Percentiles rank a stretch among this genome's conserved stretches.
Evolutionary conservation across 1,284 basidiomycete genomes (phyloP).

Genomic region (Leccinum fuscescens): DNA sequence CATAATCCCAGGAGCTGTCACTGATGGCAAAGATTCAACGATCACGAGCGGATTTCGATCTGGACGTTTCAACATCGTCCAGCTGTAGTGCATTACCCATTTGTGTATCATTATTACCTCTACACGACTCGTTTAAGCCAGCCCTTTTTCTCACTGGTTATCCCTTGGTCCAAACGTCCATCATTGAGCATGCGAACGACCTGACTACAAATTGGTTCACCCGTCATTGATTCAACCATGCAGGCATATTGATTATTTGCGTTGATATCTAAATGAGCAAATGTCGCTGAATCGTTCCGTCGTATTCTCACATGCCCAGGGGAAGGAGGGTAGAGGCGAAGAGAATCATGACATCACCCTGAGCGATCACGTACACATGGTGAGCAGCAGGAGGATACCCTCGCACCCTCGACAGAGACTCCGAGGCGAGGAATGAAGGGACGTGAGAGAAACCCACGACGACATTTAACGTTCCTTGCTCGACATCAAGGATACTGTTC

Average conservation of each 20-base stretch:
- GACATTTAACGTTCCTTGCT: background rate
- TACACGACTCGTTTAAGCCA: background rate
- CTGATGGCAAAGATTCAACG: slow-evolving; percentile 31
- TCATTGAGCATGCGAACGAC: background rate
- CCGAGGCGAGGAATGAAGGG: background rate
- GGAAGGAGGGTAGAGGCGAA: background rate
- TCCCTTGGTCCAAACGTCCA: background rate
- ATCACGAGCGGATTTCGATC: slow-evolving; percentile 20
- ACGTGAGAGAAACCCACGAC: background rate
- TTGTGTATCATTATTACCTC: slow-evolving; percentile 9
- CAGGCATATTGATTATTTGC: background rate
- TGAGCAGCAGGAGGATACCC: background rate
- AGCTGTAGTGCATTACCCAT: slow-evolving; percentile 3
- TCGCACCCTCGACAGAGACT: background rate
- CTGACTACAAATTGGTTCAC: background rate
- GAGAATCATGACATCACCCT: background rate
- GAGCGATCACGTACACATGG: background rate
- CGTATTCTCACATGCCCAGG: background rate
- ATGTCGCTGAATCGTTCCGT: background rate
- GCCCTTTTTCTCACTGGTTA: background rate
- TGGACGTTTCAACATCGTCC: slow-evolving; percentile 35
- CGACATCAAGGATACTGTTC: background rate
- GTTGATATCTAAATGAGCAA: background rate
- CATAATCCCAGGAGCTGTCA: slow-evolving; percentile 5
- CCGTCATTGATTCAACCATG: background rate